Percentiles rank a stretch among this genome's conserved stretches.
Conservation (phyloP, 208 protist genomes). For the Strigomonas culicis region DNA sequence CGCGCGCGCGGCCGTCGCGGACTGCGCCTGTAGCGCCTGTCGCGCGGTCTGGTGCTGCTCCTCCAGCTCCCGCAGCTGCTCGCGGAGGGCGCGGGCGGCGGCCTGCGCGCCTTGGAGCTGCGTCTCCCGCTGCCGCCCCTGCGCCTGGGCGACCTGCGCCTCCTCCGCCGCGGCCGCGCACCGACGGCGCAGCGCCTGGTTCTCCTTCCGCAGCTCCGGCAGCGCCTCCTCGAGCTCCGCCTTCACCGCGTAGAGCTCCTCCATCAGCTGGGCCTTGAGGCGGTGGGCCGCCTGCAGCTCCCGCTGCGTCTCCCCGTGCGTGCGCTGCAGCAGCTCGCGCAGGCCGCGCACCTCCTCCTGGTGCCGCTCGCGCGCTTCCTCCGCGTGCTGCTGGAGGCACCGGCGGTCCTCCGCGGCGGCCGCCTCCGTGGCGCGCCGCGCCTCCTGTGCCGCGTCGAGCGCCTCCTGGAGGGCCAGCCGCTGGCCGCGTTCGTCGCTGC, state of each 20-base stretch:
- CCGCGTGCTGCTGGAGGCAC: not conserved
- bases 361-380: slow-evolving; percentile 8
- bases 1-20: not conserved
- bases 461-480: not conserved
- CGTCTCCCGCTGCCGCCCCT: slow-evolving; percentile 15
- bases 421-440: not conserved
- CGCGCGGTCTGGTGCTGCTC: not conserved
- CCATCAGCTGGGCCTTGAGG: slow-evolving; percentile 12
- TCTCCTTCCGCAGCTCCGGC: slow-evolving; percentile 25
- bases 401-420: not conserved
- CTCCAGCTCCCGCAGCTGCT: slow-evolving; percentile 5
- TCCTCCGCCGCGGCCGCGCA: slow-evolving; percentile 16
- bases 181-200: slow-evolving; percentile 21
- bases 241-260: slow-evolving; percentile 7
- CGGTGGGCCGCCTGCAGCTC: not conserved
- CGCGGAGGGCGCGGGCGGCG: not conserved
- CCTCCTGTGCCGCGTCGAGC: not conserved
- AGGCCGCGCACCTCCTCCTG: slow-evolving; percentile 18
- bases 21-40: not conserved
- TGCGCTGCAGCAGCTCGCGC: slow-evolving; percentile 14
- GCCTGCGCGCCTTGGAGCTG: not conserved
- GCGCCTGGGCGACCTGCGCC: not conserved
- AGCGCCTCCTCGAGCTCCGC: slow-evolving; percentile 19
- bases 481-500: slow-evolving; percentile 4
- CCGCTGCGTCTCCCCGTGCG: not conserved